Conservation (phyloP, 2,329 filamentous ascomycete genomes). For the Epicoccum sorghinum region DNA sequence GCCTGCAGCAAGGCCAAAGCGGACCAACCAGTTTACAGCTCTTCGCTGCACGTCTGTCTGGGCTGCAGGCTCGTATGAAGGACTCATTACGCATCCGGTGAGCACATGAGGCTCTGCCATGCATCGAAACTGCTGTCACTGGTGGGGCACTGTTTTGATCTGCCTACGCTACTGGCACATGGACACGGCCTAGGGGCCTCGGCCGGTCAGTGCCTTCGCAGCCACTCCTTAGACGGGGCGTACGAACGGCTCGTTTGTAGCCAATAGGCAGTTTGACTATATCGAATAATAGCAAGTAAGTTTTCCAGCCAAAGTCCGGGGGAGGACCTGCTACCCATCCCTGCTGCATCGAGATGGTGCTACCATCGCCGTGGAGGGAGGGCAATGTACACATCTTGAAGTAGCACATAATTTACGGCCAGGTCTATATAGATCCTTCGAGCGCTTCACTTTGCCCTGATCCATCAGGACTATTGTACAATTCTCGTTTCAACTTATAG, state of each 20-base stretch:
- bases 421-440: constrained; percentile 22
- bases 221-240: constrained; percentile 22
- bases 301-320: constrained; percentile 4
- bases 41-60: constrained; percentile 18
- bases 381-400: constrained; percentile 4
- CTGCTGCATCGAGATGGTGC: constrained; percentile 18
- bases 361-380: constrained; percentile 15
- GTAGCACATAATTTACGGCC: constrained; percentile 8
- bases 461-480: constrained; percentile 13
- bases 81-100: constrained; percentile 23
- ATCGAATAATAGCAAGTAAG: constrained; percentile 5
- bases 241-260: constrained; percentile 13
- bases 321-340: constrained; percentile 11
- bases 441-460: constrained; percentile 23
- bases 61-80: constrained; percentile 15
- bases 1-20: constrained; percentile 15
- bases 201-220: constrained; percentile 25
- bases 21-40: constrained; percentile 14
- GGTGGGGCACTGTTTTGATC: constrained; percentile 5
- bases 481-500: not conserved
- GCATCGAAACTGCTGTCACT: constrained; percentile 1
- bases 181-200: constrained; percentile 25
- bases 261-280: constrained; percentile 21
- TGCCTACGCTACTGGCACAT: constrained; percentile 20
- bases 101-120: constrained; percentile 21